Evolutionary conservation across 176 grass and related monocot species (phyloP).

Genomic region (Oryza rufipogon): DNA sequence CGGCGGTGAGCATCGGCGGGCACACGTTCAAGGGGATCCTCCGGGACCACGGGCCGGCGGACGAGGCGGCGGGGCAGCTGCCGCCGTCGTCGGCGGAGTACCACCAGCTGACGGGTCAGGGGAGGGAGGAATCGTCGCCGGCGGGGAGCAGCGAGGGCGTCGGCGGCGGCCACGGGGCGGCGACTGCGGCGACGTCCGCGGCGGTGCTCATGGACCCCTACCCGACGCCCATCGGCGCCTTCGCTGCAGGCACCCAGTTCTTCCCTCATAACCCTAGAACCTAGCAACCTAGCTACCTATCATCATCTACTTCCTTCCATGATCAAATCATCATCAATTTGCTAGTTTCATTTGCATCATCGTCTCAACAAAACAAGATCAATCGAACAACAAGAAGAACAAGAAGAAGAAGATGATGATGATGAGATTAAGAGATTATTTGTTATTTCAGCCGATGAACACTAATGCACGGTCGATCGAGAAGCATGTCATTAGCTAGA

Average conservation of each 20-base stretch:
- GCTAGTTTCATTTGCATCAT: conserved; percentile 48
- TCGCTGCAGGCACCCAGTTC: conserved; percentile 96
- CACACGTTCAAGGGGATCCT: conserved; percentile 97
- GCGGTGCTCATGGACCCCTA: conserved; percentile 87
- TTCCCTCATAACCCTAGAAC: conserved; percentile 96
- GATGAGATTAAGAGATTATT: conserved; percentile 28
- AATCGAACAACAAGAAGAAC: conserved; percentile 23
- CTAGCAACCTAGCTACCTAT: conserved; percentile 45
- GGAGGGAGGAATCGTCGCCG: conserved; percentile 65
- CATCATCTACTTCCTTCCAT: conserved; percentile 32
- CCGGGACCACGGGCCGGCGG: conserved; percentile 77
- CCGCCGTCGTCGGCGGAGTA: conserved; percentile 48
- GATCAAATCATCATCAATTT: conserved; percentile 35
- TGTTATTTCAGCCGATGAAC: conserved; percentile 46
- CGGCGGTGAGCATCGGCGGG: conserved; percentile 86
- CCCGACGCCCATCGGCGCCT: conserved; percentile 88
- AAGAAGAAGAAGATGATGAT: neutral
- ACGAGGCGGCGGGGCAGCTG: conserved; percentile 48
- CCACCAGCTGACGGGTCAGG: conserved; percentile 54
- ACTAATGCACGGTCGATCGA: conserved; percentile 21
- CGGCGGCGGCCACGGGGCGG: conserved; percentile 13
- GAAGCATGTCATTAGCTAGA: conserved; percentile 50
- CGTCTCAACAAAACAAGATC: conserved; percentile 21
- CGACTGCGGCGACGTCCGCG: conserved; percentile 45
- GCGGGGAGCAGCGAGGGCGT: conserved; percentile 60